phyloP scores from a whole-genome alignment of 73 alveolate species.

The Tetrahymena borealis region DNA sequence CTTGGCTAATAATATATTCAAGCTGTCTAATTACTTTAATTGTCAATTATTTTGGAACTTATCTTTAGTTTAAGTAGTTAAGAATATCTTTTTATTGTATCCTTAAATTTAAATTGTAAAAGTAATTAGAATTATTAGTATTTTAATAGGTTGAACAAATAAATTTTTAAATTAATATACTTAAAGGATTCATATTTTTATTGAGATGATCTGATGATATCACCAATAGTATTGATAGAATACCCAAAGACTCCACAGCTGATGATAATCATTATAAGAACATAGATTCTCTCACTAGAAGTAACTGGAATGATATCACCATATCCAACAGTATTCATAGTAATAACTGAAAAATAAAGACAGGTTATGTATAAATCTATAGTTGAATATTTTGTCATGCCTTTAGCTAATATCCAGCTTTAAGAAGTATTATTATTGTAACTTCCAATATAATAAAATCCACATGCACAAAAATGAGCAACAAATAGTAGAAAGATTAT shows the following conservation, averaged over 20 bases:
- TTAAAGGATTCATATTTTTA: constrained; percentile 9
- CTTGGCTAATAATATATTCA: background rate
- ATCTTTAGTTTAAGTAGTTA: background rate
- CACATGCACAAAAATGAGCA: constrained; percentile 27
- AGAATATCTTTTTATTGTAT: background rate
- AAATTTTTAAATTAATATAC: background rate
- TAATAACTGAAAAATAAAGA: constrained; percentile 7
- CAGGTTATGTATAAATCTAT: background rate
- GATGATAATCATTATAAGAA: constrained; percentile 8
- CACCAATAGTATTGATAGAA: constrained; percentile 8
- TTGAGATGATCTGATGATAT: constrained; percentile 1
- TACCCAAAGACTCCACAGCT: constrained; percentile 33
- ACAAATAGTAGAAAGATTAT: constrained; percentile 6
- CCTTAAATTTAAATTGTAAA: background rate
- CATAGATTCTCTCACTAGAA: constrained; percentile 6
- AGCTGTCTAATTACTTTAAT: background rate
- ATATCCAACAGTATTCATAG: constrained; percentile 28
- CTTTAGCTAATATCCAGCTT: background rate
- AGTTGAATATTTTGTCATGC: background rate
- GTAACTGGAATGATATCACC: constrained; percentile 21
- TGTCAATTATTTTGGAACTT: background rate
- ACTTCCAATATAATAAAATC: constrained; percentile 4
- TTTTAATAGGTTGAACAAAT: background rate
- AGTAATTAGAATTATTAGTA: background rate
- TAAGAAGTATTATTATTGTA: background rate